phyloP scores from a whole-genome alignment of 2,329 filamentous ascomycete genomes.

The Ciborinia camelliae region DNA sequence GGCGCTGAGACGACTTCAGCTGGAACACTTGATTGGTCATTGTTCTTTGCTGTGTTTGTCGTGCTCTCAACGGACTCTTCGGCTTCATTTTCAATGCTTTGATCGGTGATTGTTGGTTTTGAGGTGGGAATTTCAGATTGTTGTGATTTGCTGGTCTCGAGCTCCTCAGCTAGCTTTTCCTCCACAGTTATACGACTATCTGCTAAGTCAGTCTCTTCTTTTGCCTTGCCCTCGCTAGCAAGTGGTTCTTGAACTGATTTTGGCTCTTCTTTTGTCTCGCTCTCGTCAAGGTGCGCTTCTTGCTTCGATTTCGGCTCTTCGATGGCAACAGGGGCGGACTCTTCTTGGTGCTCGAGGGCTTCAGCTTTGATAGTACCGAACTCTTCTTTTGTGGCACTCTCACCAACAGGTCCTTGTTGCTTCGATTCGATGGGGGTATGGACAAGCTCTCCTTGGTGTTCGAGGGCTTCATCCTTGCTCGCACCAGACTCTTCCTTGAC shows the following conservation, averaged over 20 bases:
- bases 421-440: background rate
- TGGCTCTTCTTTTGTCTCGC: background rate
- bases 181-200: background rate
- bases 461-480: background rate
- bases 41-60: background rate
- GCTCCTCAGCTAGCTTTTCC: background rate
- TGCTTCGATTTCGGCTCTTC: background rate
- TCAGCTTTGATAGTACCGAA: background rate
- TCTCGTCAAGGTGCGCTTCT: background rate
- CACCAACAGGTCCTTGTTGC: background rate
- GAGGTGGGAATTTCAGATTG: background rate
- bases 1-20: constrained; percentile 24
- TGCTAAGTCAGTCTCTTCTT: background rate
- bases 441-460: background rate
- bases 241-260: background rate
- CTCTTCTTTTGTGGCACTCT: background rate
- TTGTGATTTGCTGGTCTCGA: background rate
- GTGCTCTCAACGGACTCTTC: background rate
- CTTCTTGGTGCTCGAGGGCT: background rate
- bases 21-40: background rate
- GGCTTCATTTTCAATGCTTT: background rate
- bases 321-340: background rate
- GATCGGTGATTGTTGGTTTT: background rate
- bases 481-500: background rate
- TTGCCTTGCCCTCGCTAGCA: background rate